Conservation (phyloP, 2,329 filamentous ascomycete genomes). For the Dendryphion nanum region DNA sequence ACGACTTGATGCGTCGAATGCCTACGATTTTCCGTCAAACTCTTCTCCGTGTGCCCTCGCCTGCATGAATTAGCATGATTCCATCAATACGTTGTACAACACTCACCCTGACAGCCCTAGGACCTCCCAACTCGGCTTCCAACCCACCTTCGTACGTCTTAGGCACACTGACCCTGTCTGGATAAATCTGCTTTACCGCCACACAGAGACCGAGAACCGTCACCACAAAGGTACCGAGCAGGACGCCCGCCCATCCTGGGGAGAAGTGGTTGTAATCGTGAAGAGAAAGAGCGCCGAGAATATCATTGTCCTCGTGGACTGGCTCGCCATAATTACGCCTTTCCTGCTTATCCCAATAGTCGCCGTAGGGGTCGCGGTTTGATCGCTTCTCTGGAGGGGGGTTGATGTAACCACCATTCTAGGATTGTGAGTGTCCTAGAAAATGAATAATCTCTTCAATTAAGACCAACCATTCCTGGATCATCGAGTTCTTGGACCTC, state of each 20-base stretch:
- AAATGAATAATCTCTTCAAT: neutral
- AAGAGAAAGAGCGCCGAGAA: slow-evolving; percentile 83
- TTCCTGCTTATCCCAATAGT: slow-evolving; percentile 98
- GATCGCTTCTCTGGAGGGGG: slow-evolving; percentile 79
- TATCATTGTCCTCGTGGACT: slow-evolving; percentile 93
- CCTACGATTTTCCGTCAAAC: slow-evolving; percentile 5
- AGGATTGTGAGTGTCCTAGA: slow-evolving; percentile 12
- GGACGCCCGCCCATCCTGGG: slow-evolving; percentile 68
- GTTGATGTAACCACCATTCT: slow-evolving; percentile 86
- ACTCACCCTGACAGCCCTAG: slow-evolving; percentile 42
- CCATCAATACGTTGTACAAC: neutral
- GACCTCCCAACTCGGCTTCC: slow-evolving; percentile 49
- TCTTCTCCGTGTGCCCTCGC: slow-evolving; percentile 16
- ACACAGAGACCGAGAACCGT: slow-evolving; percentile 41
- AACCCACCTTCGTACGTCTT: slow-evolving; percentile 49
- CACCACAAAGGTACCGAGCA: slow-evolving; percentile 45
- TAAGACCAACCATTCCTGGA: slow-evolving; percentile 61
- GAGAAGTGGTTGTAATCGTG: slow-evolving; percentile 86
- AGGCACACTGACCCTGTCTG: slow-evolving; percentile 46
- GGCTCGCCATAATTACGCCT: slow-evolving; percentile 95
- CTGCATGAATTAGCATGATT: slow-evolving; percentile 2
- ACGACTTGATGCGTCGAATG: neutral
- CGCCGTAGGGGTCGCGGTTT: slow-evolving; percentile 86
- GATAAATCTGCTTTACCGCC: slow-evolving; percentile 42
- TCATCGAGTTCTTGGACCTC: slow-evolving; percentile 48